phyloP scores from a whole-genome alignment of 164 flowering plant genomes.

The Liriodendron chinense region DNA sequence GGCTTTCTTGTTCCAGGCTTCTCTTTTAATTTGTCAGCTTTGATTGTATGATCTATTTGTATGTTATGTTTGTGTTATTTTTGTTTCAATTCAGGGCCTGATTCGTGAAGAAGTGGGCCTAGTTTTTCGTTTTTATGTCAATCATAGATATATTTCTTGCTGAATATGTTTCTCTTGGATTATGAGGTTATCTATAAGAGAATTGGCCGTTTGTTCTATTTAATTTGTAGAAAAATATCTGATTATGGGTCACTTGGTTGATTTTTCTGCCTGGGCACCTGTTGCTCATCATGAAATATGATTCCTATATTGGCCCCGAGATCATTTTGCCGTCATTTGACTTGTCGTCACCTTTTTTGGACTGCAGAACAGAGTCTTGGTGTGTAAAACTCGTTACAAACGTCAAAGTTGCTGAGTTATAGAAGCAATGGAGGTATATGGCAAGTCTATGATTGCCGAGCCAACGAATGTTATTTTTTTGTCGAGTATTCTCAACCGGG shows the following conservation, averaged over 20 bases:
- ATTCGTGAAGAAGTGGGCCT: neutral
- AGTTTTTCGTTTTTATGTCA: neutral
- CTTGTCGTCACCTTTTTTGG: constrained; percentile 25
- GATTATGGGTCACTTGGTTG: neutral
- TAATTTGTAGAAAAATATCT: neutral
- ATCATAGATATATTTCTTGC: neutral
- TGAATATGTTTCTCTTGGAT: neutral
- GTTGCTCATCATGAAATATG: neutral
- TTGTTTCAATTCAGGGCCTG: neutral
- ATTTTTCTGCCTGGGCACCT: neutral
- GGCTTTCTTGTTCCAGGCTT: neutral
- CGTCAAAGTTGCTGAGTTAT: constrained; percentile 8
- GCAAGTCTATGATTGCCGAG: constrained; percentile 57
- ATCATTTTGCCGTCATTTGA: constrained; percentile 13
- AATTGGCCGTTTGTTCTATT: neutral
- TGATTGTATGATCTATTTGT: neutral
- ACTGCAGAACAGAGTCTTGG: constrained; percentile 40
- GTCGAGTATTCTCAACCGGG: constrained; percentile 84
- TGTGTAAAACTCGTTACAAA: constrained; percentile 14
- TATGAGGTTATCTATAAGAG: neutral
- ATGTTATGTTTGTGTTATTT: neutral
- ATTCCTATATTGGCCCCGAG: neutral
- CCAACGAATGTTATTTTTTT: constrained; percentile 83
- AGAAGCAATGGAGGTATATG: constrained; percentile 72
- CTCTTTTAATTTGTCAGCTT: neutral